Percentiles rank a stretch among this genome's conserved stretches.
Conservation (phyloP, 2,329 filamentous ascomycete genomes). For the Fusarium nematophilum region DNA sequence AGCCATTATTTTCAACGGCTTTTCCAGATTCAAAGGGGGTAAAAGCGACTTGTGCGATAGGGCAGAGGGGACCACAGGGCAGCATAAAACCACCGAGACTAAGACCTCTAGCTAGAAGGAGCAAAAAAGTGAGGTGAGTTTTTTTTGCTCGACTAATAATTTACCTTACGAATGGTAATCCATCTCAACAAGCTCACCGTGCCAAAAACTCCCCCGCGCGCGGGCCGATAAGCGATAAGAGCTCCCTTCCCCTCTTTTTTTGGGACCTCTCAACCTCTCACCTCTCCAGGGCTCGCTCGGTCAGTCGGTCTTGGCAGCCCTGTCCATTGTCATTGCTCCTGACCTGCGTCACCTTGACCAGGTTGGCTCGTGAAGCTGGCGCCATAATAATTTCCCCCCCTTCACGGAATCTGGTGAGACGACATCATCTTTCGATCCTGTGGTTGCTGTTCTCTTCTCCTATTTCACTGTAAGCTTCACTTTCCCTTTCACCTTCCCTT, state of each 20-base stretch:
- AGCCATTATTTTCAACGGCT: slow-evolving; percentile 33
- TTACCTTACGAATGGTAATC: slow-evolving; percentile 34
- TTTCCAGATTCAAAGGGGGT: slow-evolving; percentile 29
- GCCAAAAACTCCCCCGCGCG: slow-evolving; percentile 30
- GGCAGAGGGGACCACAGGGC: slow-evolving; percentile 20
- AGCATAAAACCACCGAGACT: slow-evolving; percentile 40
- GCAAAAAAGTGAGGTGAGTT: slow-evolving; percentile 29
- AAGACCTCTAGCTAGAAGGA: slow-evolving; percentile 15
- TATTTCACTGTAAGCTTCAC: slow-evolving; percentile 30
- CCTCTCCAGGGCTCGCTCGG: slow-evolving; percentile 21
- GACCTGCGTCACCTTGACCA: slow-evolving; percentile 41
- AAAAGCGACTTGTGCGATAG: too few species aligned
- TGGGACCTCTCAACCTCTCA: slow-evolving; percentile 28
- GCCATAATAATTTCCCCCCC: slow-evolving; percentile 45
- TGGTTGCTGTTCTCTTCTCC: slow-evolving; percentile 21
- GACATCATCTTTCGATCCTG: slow-evolving; percentile 34
- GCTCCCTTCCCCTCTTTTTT: slow-evolving; percentile 32
- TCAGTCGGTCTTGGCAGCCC: slow-evolving; percentile 27
- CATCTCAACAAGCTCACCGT: slow-evolving; percentile 33
- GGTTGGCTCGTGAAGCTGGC: slow-evolving; percentile 41
- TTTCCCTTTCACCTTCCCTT: slow-evolving; percentile 12
- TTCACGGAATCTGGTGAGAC: slow-evolving; percentile 37
- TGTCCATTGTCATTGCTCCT: slow-evolving; percentile 29
- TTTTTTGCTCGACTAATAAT: too few species aligned
- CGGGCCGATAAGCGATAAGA: slow-evolving; percentile 46